Conservation (phyloP, 441 rosid species). For the Biscutella auriculata region DNA sequence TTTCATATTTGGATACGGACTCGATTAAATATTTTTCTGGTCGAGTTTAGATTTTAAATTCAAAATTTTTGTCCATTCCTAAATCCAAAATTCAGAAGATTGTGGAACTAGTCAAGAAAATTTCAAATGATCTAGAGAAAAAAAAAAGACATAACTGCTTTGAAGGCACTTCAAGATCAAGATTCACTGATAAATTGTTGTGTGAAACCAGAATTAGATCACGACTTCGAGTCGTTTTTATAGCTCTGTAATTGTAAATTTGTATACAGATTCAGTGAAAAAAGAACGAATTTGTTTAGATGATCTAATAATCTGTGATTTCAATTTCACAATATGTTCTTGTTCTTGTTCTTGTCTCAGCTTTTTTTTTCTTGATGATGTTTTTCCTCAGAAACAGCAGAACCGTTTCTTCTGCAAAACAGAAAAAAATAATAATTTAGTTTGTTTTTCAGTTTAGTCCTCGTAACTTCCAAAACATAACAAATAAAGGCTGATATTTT, state of each 20-base stretch:
- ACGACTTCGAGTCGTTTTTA: background rate
- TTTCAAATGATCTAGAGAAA: conserved; percentile 48
- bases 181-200: conserved; percentile 26
- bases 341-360: background rate
- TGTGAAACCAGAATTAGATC: background rate
- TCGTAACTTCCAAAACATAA: background rate
- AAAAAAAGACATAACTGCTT: conserved; percentile 32
- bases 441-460: background rate
- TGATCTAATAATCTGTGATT: conserved; percentile 15
- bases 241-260: conserved; percentile 16
- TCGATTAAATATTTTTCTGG: no score
- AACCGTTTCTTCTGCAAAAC: conserved; percentile 61
- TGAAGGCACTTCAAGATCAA: conserved; percentile 14
- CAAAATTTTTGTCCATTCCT: no score
- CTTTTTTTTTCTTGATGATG: background rate
- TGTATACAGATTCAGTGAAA: conserved; percentile 10
- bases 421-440: background rate
- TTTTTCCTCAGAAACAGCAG: conserved; percentile 52
- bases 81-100: conserved; percentile 75
- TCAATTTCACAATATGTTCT: no score
- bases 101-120: conserved; percentile 37
- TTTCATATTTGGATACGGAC: no score
- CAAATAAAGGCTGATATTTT: background rate
- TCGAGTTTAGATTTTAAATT: no score
- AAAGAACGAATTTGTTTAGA: no score